These are phyloP conservation scores for Cenococcum geophilum DNA, from an alignment of 495 filamentous ascomycete species.

Conservation along the genomic window DNA sequence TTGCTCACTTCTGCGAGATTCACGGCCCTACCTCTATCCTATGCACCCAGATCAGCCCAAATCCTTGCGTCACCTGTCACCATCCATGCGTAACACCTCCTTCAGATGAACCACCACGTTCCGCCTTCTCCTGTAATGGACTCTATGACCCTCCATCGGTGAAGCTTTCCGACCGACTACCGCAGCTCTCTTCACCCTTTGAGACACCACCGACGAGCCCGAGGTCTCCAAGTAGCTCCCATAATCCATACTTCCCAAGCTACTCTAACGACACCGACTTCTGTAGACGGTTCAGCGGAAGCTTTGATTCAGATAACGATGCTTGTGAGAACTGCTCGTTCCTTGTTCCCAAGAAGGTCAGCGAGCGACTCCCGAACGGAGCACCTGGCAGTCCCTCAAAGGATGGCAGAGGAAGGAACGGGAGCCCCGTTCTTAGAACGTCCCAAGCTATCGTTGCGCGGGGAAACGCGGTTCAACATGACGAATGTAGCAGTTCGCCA, in stretches of 20 bases:
- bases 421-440: conserved; percentile 54
- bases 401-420: conserved; percentile 48
- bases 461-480: conserved; percentile 1
- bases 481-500: conserved; percentile 24
- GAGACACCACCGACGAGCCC: conserved; percentile 62
- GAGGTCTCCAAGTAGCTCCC: conserved; percentile 19
- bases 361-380: conserved; percentile 49
- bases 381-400: conserved; percentile 47
- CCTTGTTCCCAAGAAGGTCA: conserved; percentile 49
- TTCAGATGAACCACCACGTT: conserved; percentile 24
- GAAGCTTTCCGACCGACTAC: conserved; percentile 20
- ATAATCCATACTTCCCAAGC: conserved; percentile 36
- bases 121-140: conserved; percentile 23
- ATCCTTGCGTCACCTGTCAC: conserved; percentile 69
- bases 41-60: conserved; percentile 81
- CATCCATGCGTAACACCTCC: conserved; percentile 41
- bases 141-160: conserved; percentile 19
- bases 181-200: conserved; percentile 39
- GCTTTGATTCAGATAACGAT: conserved; percentile 46
- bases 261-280: conserved; percentile 41
- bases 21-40: conserved; percentile 93
- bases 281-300: conserved; percentile 32
- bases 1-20: conserved; percentile 94
- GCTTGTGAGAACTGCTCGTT: conserved; percentile 57
- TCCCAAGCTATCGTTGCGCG: conserved; percentile 42